phyloP scores from a whole-genome alignment of 306 rosid species.

The Rubus idaeus region DNA sequence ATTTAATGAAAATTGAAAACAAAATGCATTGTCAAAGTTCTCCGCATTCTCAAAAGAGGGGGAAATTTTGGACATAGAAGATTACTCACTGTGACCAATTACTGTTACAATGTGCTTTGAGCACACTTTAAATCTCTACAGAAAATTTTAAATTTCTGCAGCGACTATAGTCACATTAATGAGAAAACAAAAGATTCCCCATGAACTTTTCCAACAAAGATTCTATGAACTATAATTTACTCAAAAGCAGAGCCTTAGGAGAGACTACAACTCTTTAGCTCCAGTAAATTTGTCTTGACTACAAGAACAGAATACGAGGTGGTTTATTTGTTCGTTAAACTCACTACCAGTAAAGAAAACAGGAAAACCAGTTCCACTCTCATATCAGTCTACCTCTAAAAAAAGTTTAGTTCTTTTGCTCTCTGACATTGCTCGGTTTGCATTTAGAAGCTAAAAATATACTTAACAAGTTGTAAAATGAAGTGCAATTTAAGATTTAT shows the following conservation, averaged over 20 bases:
- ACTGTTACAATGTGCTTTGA: background rate
- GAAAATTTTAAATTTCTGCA: too few species aligned
- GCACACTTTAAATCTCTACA: background rate
- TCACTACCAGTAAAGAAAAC: background rate
- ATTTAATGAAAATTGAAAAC: background rate
- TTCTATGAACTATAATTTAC: background rate
- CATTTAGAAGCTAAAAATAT: background rate
- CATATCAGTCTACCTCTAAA: background rate
- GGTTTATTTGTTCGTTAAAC: background rate
- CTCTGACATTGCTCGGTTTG: slow-evolving; percentile 1
- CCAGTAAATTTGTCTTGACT: background rate
- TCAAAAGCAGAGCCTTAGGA: background rate
- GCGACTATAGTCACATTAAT: too few species aligned
- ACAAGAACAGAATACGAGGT: background rate
- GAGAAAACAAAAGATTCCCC: background rate
- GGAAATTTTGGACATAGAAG: background rate
- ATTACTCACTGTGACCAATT: background rate
- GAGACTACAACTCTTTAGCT: background rate
- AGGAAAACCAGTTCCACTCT: background rate
- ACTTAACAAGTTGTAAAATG: background rate
- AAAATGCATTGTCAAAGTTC: background rate
- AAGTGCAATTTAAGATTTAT: background rate
- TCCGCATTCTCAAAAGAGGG: slow-evolving; percentile 1
- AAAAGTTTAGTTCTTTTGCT: background rate
- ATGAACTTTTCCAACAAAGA: background rate